Percentiles rank a stretch among this genome's conserved stretches.
phyloP scores from a whole-genome alignment of 2,329 filamentous ascomycete genomes.

The Venturia effusa region DNA sequence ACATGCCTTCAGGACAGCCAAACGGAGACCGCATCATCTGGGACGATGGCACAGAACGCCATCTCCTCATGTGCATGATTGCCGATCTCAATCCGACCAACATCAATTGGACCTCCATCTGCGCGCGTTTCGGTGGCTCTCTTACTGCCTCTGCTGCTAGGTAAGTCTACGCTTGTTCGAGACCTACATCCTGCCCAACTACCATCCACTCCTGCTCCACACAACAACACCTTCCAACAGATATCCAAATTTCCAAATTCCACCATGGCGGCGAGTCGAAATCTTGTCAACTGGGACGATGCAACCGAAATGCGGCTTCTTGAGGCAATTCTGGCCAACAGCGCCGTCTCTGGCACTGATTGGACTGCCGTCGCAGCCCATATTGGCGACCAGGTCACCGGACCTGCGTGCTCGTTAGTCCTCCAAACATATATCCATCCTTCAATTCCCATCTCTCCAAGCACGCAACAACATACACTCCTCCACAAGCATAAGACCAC shows the following conservation, averaged over 20 bases:
- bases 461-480: background rate
- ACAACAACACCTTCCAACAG: background rate
- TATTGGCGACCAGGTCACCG: slow-evolving; percentile 3
- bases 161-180: background rate
- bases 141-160: slow-evolving; percentile 5
- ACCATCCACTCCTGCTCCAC: background rate
- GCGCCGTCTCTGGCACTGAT: background rate
- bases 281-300: slow-evolving; percentile 8
- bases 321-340: slow-evolving; percentile 2
- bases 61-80: slow-evolving; percentile 9
- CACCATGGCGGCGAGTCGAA: slow-evolving; percentile 27
- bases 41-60: slow-evolving; percentile 10
- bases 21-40: slow-evolving; percentile 6
- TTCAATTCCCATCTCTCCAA: background rate
- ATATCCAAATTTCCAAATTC: background rate
- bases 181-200: background rate
- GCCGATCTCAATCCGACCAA: background rate
- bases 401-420: background rate
- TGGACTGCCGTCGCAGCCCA: background rate
- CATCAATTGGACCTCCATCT: background rate
- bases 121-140: background rate
- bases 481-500: background rate
- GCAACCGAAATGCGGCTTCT: slow-evolving; percentile 9
- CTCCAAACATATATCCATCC: background rate
- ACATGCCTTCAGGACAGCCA: slow-evolving; percentile 8